Evolutionary conservation across 495 filamentous ascomycete species (phyloP).

Genomic region (Astrocystis sublimbata): DNA sequence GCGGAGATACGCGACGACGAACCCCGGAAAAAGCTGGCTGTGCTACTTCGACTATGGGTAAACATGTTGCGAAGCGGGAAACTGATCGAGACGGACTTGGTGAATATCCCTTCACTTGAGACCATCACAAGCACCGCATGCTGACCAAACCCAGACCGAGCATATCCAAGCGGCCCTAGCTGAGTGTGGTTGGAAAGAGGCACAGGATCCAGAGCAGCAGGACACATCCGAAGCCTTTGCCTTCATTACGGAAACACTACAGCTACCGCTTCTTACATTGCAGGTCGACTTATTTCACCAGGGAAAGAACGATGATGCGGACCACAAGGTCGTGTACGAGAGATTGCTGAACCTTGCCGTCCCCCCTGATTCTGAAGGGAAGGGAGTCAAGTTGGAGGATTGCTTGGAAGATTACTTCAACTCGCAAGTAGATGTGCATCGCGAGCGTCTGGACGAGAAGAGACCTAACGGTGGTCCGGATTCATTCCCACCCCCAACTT

Average conservation of each 20-base stretch:
- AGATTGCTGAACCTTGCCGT: constrained; percentile 88
- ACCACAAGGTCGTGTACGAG: constrained; percentile 94
- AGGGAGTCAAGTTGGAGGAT: constrained; percentile 75
- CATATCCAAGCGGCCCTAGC: constrained; percentile 79
- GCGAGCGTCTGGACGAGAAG: constrained; percentile 62
- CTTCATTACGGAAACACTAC: constrained; percentile 86
- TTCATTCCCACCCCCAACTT: background rate
- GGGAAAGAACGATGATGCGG: constrained; percentile 78
- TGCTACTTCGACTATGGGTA: constrained; percentile 83
- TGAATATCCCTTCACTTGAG: constrained; percentile 41
- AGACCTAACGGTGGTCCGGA: constrained; percentile 37
- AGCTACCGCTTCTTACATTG: constrained; percentile 83
- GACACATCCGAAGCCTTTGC: constrained; percentile 94
- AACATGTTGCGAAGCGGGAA: constrained; percentile 85
- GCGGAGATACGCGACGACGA: constrained; percentile 65
- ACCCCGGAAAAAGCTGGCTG: constrained; percentile 68
- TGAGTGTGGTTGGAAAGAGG: constrained; percentile 91
- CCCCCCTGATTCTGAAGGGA: constrained; percentile 62
- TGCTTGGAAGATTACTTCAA: constrained; percentile 96
- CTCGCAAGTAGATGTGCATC: constrained; percentile 84
- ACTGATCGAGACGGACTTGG: constrained; percentile 83
- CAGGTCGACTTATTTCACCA: constrained; percentile 95
- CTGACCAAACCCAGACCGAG: constrained; percentile 63
- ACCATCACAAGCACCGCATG: background rate
- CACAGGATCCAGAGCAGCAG: constrained; percentile 73